A percentile compares a stretch with the other conserved stretches of the same genome.
These are phyloP conservation scores for Prorocentrum cordatum DNA, from an alignment of 169 alveolate genomes.

Conservation along the genomic window DNA sequence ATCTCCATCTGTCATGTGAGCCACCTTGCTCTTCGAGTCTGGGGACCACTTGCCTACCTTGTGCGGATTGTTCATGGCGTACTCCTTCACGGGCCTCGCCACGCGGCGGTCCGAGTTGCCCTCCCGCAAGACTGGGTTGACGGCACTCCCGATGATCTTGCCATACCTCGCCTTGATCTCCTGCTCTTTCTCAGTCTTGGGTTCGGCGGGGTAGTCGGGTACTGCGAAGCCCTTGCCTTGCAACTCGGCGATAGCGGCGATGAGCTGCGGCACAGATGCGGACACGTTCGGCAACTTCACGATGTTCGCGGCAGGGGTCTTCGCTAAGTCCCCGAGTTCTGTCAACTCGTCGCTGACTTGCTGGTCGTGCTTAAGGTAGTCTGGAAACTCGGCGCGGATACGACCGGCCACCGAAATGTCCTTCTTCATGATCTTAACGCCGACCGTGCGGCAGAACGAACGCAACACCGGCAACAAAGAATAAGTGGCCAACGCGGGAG, in stretches of 20 bases:
- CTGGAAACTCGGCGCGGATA: slow-evolving; percentile 44
- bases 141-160: slow-evolving; percentile 68
- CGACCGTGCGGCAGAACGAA: slow-evolving; percentile 36
- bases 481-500: slow-evolving; percentile 57
- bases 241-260: slow-evolving; percentile 28
- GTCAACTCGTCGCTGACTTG: slow-evolving; percentile 23
- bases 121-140: slow-evolving; percentile 67
- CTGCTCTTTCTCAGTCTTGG: slow-evolving; percentile 22
- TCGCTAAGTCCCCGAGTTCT: slow-evolving; percentile 17
- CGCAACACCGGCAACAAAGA: slow-evolving; percentile 60
- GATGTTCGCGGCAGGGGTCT: slow-evolving; percentile 68
- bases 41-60: slow-evolving; percentile 1
- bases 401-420: slow-evolving; percentile 65
- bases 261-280: slow-evolving; percentile 61
- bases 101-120: slow-evolving; percentile 70
- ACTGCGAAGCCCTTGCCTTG: slow-evolving; percentile 62
- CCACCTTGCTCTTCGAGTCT: slow-evolving; percentile 24
- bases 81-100: slow-evolving; percentile 62
- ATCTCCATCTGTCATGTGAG: slow-evolving; percentile 47
- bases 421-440: slow-evolving; percentile 68
- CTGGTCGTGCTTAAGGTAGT: slow-evolving; percentile 31
- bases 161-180: slow-evolving; percentile 44
- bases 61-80: slow-evolving; percentile 68
- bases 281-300: slow-evolving; percentile 65
- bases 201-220: slow-evolving; percentile 57